These are phyloP conservation scores for Pseudogymnoascus sp. DNA, from an alignment of 2,329 filamentous ascomycete genomes.

Conservation along the genomic window DNA sequence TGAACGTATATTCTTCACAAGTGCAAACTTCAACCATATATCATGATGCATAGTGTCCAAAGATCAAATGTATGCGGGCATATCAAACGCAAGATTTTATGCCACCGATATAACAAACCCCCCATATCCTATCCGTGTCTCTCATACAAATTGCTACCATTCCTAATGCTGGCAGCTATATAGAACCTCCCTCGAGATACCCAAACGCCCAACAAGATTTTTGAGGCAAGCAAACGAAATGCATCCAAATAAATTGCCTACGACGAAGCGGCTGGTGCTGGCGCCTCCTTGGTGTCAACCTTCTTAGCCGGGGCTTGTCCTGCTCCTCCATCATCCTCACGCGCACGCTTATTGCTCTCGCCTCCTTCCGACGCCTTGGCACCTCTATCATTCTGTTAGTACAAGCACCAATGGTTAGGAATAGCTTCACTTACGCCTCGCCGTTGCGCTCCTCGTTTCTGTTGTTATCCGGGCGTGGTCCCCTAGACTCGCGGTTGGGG, in stretches of 20 bases:
- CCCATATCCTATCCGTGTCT: conserved; percentile 9
- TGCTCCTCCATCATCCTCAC: conserved; percentile 37
- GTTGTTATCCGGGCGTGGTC: conserved; percentile 28
- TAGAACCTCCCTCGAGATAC: conserved; percentile 2
- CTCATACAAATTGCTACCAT: conserved; percentile 8
- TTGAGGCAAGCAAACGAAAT: conserved; percentile 7
- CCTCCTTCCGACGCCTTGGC: conserved; percentile 5
- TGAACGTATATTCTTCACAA: neutral
- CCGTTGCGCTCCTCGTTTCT: conserved; percentile 24
- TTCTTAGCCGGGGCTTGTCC: conserved; percentile 54
- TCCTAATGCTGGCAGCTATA: conserved; percentile 3
- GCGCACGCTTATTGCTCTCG: conserved; percentile 27
- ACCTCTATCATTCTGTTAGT: neutral
- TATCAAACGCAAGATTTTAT: conserved; percentile 11
- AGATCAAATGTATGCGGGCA: conserved; percentile 9
- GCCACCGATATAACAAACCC: conserved; percentile 2
- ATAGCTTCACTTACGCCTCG: conserved; percentile 24
- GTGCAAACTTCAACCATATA: conserved; percentile 1
- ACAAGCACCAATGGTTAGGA: neutral
- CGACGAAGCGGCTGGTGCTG: conserved; percentile 20
- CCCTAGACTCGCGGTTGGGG: conserved; percentile 30
- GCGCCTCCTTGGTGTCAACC: conserved; percentile 39
- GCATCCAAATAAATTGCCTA: conserved; percentile 13
- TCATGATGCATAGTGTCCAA: neutral
- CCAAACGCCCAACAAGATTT: conserved; percentile 5